Base-by-base conservation (phyloP, 306 rosid genomes). In the Pueraria montana region DNA sequence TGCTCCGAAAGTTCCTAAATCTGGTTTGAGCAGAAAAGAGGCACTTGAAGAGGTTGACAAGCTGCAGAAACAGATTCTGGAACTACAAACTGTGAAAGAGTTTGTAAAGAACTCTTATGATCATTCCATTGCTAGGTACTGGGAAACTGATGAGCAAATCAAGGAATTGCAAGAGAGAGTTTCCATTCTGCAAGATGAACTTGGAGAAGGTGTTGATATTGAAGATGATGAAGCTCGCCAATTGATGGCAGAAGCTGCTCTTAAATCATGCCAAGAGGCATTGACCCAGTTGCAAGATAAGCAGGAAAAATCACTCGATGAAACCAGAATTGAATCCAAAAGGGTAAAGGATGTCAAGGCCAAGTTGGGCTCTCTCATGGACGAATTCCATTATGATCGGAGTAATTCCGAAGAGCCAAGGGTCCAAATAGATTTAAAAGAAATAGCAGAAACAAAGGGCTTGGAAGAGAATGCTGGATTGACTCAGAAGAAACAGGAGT, bases 71-170 rank as follows among this genome's bases (percentile, higher is more conserved):
- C 84, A 91, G 83, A 94, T 96, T 81, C 76, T 96, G 74, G 46
- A 93, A 4, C 86, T 94, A 26, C 99, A 96, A 80, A 96, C 99
- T 2, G 97, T 90, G 88, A 96, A 94, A 74, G 99, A 96, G 88
- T 96, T 92, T 65, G 85, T 89, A 42, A 94, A 90, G 89, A 94
- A 94, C 82, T 87, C 97, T 26, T 96, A 92, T 16, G 97, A 96
- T 71, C 84, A 82, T 79, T 81, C 91, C 38, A 70, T 90, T 23
- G 88, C 89, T 0, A 90, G 74, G 88, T 94, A 89, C 82, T 84
- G 92, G 95, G 97, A 90, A 71, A 90, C 94, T 3, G 98, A 94
- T 84, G 88, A 87, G 48, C 87, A 85, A 71, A 92, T 94, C 76
- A 89, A 91, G 80, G 95, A 78, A 77, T 80, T 88, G 87, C 99